Evolutionary conservation across 805 yeast genomes (phyloP).

Genomic region (Kluyveromyces lactis): DNA sequence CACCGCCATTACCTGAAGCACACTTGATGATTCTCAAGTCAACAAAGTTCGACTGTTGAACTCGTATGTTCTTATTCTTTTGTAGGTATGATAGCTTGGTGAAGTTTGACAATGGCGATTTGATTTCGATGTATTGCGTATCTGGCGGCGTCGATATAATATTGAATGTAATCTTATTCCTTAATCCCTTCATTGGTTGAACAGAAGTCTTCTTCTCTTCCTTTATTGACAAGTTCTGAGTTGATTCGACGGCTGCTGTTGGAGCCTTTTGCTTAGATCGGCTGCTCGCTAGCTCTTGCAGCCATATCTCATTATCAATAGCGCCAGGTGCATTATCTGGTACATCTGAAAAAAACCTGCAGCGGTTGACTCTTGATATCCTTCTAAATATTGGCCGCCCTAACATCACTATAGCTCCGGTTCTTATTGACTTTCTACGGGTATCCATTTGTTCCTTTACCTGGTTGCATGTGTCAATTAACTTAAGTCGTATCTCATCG

Average conservation of each 20-base stretch:
- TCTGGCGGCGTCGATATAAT: constrained; percentile 18
- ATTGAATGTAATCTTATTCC: constrained; percentile 2
- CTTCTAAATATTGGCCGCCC: background rate
- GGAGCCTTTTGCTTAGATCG: background rate
- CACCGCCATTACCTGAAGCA: constrained; percentile 78
- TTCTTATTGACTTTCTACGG: too few relatives aligned
- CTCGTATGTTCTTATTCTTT: constrained; percentile 38
- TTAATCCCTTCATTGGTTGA: constrained; percentile 3
- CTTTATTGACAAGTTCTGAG: constrained; percentile 1
- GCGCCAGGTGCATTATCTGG: constrained; percentile 37
- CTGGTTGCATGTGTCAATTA: too few relatives aligned
- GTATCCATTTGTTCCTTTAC: too few relatives aligned
- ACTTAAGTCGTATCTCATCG: background rate
- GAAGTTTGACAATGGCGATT: constrained; percentile 20
- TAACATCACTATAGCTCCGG: too few relatives aligned
- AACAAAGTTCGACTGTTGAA: constrained; percentile 33
- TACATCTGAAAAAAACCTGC: constrained; percentile 7
- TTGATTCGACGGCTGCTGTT: background rate
- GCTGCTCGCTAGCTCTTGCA: constrained; percentile 17
- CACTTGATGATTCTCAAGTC: constrained; percentile 65
- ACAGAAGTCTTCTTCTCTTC: background rate
- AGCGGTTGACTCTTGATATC: background rate
- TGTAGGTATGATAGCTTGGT: constrained; percentile 23
- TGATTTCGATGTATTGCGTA: constrained; percentile 14
- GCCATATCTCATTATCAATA: constrained; percentile 37